A percentile compares a stretch with the other conserved stretches of the same genome.
Evolutionary conservation across 1,284 basidiomycete species (phyloP).

Genomic region (Cryptococcus sp.): DNA sequence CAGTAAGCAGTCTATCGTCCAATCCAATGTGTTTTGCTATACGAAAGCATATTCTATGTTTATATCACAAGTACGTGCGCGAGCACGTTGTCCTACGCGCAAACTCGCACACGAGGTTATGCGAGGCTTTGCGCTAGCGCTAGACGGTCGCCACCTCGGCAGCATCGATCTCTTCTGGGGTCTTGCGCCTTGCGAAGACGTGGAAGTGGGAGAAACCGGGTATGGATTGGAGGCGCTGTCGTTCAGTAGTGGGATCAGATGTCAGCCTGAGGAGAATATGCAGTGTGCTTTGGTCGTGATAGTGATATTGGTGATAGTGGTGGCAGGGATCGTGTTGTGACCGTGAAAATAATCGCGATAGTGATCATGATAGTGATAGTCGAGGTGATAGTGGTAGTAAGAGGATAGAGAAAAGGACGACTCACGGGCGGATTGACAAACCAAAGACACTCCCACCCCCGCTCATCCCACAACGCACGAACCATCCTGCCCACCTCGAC

Average conservation of each 20-base stretch:
- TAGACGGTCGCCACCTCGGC: too few relatives aligned
- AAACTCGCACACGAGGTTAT: too few relatives aligned
- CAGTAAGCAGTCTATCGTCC: too few relatives aligned
- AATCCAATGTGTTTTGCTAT: too few relatives aligned
- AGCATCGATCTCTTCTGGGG: constrained; percentile 49
- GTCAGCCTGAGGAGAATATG: background rate
- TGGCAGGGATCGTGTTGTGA: constrained; percentile 16
- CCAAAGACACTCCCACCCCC: constrained; percentile 53
- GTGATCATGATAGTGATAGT: background rate
- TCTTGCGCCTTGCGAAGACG: constrained; percentile 50
- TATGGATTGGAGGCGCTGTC: constrained; percentile 47
- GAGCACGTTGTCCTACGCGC: too few relatives aligned
- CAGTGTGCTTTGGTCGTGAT: background rate
- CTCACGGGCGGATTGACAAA: constrained; percentile 42
- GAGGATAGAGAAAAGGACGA: background rate
- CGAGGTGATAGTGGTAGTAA: too few relatives aligned
- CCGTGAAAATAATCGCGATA: constrained; percentile 33
- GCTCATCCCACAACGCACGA: constrained; percentile 44
- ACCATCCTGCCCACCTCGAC: constrained; percentile 50
- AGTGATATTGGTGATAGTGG: too few relatives aligned
- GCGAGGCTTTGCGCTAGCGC: too few relatives aligned
- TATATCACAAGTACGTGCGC: too few relatives aligned
- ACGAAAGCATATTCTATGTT: too few relatives aligned
- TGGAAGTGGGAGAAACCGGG: constrained; percentile 52
- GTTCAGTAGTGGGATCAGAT: background rate